Base-by-base conservation (phyloP, 768 basidiomycete species). In the Gloeostereum incarnatum region DNA sequence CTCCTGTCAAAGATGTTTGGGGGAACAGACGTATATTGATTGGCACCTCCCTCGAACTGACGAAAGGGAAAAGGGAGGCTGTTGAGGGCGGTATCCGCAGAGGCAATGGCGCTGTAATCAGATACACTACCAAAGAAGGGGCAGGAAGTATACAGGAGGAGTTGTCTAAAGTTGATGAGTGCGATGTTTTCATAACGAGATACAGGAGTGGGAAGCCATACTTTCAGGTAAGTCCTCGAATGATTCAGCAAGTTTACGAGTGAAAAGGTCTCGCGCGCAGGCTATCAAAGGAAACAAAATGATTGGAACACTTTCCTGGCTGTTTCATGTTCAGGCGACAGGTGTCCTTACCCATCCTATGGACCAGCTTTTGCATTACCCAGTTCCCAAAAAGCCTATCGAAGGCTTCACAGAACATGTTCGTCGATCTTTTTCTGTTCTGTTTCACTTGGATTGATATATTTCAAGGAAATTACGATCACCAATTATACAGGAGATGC, bases 401-500 rank as follows among this genome's bases (percentile, higher is more conserved):
- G 68, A 70, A 5, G 75, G 66, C 1, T 83, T 91, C 38, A 51
- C 60, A 0, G 55, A 56, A 1, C 75, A 81, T 56, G 87, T 90
- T 46, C 33, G n/a, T 16, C 6, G 13, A 10, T 26, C 10, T 26
- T 25, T 39, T 27, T 30, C 38, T 35, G 41, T 32, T 31, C 20
- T 42, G 22, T 45, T 36, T 3, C 39, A 35, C 6, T 38, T 3
- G 16, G 24, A 19, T 20, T 3, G 6, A 11, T n/a, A 13, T 10
- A 18, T 44, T 36, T 35, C 1, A 43, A 90, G 85, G 68, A 75
- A 46, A 78, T 94, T 39, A 86, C 90, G 0, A 67, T 94, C 1
- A 90, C 90, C 0, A 93, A 93, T 52, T 94, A 92, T 53, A 84
- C 86, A 0, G 91, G 92, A 2, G 77, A 81, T 25, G 71, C 85